Percentiles rank a stretch among this genome's conserved stretches.
Evolutionary conservation across 2,329 filamentous ascomycete species (phyloP).

Genomic region (Didymella segeticola): DNA sequence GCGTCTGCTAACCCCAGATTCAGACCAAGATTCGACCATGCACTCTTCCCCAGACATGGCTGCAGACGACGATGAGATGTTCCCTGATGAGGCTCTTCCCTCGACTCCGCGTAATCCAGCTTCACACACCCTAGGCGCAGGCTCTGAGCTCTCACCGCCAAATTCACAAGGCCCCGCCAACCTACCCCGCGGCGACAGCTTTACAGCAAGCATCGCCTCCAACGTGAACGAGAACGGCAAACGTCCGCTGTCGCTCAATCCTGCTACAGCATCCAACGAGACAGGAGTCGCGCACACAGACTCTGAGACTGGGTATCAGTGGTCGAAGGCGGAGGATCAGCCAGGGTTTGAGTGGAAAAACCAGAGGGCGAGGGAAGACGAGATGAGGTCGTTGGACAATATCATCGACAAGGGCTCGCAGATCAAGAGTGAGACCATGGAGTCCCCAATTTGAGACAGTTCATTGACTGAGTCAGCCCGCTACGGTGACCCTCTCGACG

Average conservation of each 20-base stretch:
- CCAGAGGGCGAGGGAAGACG: constrained; percentile 45
- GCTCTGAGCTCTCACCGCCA: constrained; percentile 62
- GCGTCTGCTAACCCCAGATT: constrained; percentile 20
- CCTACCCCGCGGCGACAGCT: constrained; percentile 31
- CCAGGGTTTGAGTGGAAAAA: constrained; percentile 50
- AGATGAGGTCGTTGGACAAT: constrained; percentile 41
- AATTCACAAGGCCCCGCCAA: constrained; percentile 54
- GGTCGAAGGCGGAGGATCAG: constrained; percentile 46
- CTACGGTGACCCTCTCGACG: constrained; percentile 48
- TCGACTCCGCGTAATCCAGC: constrained; percentile 52
- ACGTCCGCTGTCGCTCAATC: constrained; percentile 33
- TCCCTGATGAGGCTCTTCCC: constrained; percentile 53
- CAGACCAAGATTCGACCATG: constrained; percentile 65
- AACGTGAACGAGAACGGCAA: constrained; percentile 49
- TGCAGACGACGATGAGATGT: constrained; percentile 51
- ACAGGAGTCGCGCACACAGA: constrained; percentile 20
- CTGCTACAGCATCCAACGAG: constrained; percentile 17
- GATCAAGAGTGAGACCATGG: constrained; percentile 41
- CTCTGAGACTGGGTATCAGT: constrained; percentile 46
- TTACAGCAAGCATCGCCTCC: constrained; percentile 26
- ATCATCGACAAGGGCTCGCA: constrained; percentile 45
- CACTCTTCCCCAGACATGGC: constrained; percentile 50
- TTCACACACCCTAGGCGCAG: constrained; percentile 32
- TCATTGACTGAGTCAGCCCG: constrained; percentile 33
- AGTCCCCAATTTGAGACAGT: neutral